Conservation (phyloP, 495 filamentous ascomycete species). For the Penicillium soppii region DNA sequence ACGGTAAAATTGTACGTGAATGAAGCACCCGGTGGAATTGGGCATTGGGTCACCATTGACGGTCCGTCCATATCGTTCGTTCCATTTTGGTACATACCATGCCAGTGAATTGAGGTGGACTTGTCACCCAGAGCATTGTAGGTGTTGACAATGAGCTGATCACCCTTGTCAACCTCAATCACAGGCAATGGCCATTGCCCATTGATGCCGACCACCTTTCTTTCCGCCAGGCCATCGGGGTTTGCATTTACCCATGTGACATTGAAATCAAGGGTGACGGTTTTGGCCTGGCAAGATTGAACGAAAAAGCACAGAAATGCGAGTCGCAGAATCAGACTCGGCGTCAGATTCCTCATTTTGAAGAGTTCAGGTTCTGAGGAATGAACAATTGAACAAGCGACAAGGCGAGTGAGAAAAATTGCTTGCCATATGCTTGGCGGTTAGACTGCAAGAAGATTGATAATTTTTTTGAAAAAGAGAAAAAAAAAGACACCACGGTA, state of each 20-base stretch:
- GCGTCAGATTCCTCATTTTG: not conserved
- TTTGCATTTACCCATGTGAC: constrained; percentile 78
- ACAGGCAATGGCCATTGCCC: constrained; percentile 72
- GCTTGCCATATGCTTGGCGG: not conserved
- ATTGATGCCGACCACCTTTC: constrained; percentile 78
- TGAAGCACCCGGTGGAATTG: constrained; percentile 59
- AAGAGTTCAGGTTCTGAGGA: not conserved
- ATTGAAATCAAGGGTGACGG: constrained; percentile 74
- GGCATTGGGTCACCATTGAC: constrained; percentile 65
- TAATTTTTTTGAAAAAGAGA: not conserved
- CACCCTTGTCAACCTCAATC: constrained; percentile 68
- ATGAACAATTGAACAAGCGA: not conserved
- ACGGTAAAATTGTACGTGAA: constrained; percentile 80
- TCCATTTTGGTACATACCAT: constrained; percentile 72
- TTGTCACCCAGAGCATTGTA: constrained; percentile 72
- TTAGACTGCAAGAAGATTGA: not conserved
- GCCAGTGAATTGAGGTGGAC: constrained; percentile 71
- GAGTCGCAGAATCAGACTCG: not conserved
- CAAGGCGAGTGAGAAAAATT: not conserved
- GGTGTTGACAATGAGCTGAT: constrained; percentile 68
- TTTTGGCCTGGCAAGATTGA: constrained; percentile 47
- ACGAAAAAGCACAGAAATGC: constrained; percentile 1
- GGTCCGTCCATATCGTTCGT: constrained; percentile 76
- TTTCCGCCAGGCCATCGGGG: constrained; percentile 66
- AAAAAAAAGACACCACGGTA: not conserved